Base-by-base conservation (phyloP, 2,329 filamentous ascomycete genomes). In the Penicillium sp. region DNA sequence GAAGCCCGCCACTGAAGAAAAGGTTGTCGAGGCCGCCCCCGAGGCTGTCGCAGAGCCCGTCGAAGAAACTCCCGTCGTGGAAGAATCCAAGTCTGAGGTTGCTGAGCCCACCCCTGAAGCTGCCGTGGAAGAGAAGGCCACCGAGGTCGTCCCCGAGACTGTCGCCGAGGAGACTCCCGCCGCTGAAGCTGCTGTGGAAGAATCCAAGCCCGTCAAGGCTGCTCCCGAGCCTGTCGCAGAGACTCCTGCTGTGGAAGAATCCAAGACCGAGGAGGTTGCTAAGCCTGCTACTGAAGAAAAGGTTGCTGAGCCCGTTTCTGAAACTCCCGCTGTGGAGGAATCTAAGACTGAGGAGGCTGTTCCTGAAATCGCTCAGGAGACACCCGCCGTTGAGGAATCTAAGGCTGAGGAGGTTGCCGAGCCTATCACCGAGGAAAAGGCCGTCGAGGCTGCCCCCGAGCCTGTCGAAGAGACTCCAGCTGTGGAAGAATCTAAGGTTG, bases 1-100 rank as follows among this genome's bases (percentile, higher is more conserved):
- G 33, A 48, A 57, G 21, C 29, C 54, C 31, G 33, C 15, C 9
- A 23, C 21, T 23, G 54, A 62, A 31, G 60, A 67, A 49, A 31
- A 49, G 15, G 48, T 43, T 17, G 10, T 12, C 17, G 54, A 38
- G 9, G 15, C 33, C 6, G 17, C 10, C 3, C 10, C 51, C 6
- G 50, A 58, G 19, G 9, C 45, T 13, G 25, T 46, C n/a, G 23
- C 41, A 7, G 33, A 35, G 33, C 13, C 33, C 13, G 33, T 35
- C 33, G 62, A 65, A 59, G 40, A 33, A 8, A 19, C 50, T 15
- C n/a, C 45, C 17, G 29, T 0, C 17, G 37, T 47, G 12, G 61
- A 64, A 29, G 29, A 35, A 15, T 17, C 15, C 6, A 19, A 37
- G 6, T 19, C 37, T 9, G 19, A 40, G 38, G 10, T 38, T 29